Conservation (phyloP, 2,329 filamentous ascomycete species). For the Zymoseptoria brevis region DNA sequence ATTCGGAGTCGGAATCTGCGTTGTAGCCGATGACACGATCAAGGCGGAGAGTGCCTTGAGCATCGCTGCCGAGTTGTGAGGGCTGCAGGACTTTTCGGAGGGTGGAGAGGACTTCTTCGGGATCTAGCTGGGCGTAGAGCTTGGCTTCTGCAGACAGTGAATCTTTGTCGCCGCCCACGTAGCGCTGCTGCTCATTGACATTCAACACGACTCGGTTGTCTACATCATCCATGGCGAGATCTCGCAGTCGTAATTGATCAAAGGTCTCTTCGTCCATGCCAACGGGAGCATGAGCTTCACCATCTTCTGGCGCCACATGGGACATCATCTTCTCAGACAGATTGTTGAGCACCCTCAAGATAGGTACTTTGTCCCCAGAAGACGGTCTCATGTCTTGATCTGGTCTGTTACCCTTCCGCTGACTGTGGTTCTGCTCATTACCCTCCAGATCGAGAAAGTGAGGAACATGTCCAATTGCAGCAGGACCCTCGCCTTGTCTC, state of each 20-base stretch:
- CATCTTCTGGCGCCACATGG: conserved; percentile 71
- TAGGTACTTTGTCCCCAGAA: conserved; percentile 68
- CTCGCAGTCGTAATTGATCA: conserved; percentile 66
- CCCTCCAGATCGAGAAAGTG: conserved; percentile 87
- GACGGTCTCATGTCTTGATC: conserved; percentile 83
- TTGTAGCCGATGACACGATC: conserved; percentile 59
- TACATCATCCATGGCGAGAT: conserved; percentile 66
- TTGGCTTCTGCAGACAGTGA: conserved; percentile 42
- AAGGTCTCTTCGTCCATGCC: conserved; percentile 67
- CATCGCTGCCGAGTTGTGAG: conserved; percentile 26
- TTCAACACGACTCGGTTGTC: conserved; percentile 76
- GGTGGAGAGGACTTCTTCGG: conserved; percentile 56
- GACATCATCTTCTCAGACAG: conserved; percentile 91
- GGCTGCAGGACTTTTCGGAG: conserved; percentile 57
- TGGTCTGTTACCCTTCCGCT: conserved; percentile 75
- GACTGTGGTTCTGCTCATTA: conserved; percentile 91
- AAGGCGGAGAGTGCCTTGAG: conserved; percentile 37
- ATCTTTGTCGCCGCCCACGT: conserved; percentile 55
- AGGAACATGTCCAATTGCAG: conserved; percentile 60
- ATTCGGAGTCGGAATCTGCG: conserved; percentile 54
- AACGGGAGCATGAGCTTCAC: conserved; percentile 56
- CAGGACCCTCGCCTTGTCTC: conserved; percentile 44
- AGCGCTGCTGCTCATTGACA: conserved; percentile 76
- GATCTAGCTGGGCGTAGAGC: conserved; percentile 61
- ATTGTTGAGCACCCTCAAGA: conserved; percentile 80